A percentile compares a stretch with the other conserved stretches of the same genome.
Conservation (phyloP, 768 basidiomycete genomes). For the Boletus vermiculosoides region DNA sequence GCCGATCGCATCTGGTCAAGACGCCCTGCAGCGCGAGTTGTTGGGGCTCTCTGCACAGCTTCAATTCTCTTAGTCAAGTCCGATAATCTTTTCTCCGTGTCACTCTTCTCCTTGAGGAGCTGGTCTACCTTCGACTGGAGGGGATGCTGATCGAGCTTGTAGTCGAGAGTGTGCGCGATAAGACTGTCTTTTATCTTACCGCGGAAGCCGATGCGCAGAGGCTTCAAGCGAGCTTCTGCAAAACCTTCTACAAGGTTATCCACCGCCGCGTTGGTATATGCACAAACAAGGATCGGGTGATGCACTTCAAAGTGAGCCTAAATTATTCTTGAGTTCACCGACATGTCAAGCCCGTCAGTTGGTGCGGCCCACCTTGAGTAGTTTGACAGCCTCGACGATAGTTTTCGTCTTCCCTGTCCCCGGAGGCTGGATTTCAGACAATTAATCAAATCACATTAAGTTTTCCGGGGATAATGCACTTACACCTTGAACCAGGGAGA, state of each 20-base stretch:
- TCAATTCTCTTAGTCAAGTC: constrained; percentile 30
- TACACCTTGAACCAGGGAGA: constrained; percentile 87
- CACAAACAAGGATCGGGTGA: constrained; percentile 85
- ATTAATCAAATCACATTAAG: neutral
- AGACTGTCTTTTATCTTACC: constrained; percentile 60
- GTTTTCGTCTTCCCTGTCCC: constrained; percentile 94
- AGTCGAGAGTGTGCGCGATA: constrained; percentile 57
- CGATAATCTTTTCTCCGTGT: constrained; percentile 22
- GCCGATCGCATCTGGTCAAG: constrained; percentile 32
- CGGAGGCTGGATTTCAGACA: constrained; percentile 57
- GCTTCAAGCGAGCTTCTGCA: constrained; percentile 56
- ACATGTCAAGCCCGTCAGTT: neutral
- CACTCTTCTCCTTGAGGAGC: constrained; percentile 40
- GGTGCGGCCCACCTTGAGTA: constrained; percentile 60
- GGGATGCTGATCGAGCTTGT: constrained; percentile 61
- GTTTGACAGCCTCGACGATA: constrained; percentile 77
- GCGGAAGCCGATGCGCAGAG: constrained; percentile 71
- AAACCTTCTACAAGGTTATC: constrained; percentile 87
- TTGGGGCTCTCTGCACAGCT: constrained; percentile 16
- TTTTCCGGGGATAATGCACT: constrained; percentile 21
- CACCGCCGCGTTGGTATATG: constrained; percentile 91
- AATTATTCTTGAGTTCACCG: neutral
- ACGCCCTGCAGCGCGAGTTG: constrained; percentile 14
- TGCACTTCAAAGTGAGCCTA: constrained; percentile 79
- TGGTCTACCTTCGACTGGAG: constrained; percentile 45